Evolutionary conservation across 164 flowering plant genomes (phyloP).

Genomic region (Vitis rupestris): DNA sequence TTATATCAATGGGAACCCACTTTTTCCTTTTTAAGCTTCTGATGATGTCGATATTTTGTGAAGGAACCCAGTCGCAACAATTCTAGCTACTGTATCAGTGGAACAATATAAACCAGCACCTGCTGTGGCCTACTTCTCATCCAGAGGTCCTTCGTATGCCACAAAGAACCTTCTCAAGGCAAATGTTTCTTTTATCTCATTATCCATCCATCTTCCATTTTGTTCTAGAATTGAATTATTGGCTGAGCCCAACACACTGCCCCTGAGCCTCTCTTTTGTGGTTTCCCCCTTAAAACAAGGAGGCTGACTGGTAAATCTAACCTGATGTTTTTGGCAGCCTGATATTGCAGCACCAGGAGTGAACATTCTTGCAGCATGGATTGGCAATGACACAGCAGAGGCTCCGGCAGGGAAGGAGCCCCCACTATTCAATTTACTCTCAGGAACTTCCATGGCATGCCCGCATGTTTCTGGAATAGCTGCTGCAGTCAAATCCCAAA

Average conservation of each 20-base stretch:
- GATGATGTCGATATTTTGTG: not conserved
- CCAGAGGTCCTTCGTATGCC: slow-evolving; percentile 62
- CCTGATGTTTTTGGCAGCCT: slow-evolving; percentile 52
- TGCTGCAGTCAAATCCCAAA: slow-evolving; percentile 52
- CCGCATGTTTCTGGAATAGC: slow-evolving; percentile 83
- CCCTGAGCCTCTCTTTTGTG: no score
- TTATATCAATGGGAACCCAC: no score
- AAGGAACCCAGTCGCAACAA: slow-evolving; percentile 67
- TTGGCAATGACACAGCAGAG: slow-evolving; percentile 37
- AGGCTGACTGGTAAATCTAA: not conserved
- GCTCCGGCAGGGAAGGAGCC: slow-evolving; percentile 42
- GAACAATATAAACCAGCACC: slow-evolving; percentile 60
- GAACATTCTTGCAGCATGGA: slow-evolving; percentile 78
- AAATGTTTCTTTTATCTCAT: slow-evolving; percentile 8
- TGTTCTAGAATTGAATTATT: no score
- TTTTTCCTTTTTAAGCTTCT: not conserved
- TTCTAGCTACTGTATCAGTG: slow-evolving; percentile 48
- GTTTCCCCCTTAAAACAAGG: no score
- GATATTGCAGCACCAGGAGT: slow-evolving; percentile 91
- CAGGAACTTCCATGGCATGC: slow-evolving; percentile 93
- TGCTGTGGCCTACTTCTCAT: slow-evolving; percentile 56
- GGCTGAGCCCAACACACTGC: no score
- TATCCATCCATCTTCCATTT: no score
- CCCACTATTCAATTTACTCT: slow-evolving; percentile 51
- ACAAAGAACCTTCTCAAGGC: slow-evolving; percentile 72